A percentile compares a stretch with the other conserved stretches of the same genome.
These are phyloP conservation scores for Bonia amplexicaulis DNA, from an alignment of 176 grass and related monocot genomes.

Conservation along the genomic window DNA sequence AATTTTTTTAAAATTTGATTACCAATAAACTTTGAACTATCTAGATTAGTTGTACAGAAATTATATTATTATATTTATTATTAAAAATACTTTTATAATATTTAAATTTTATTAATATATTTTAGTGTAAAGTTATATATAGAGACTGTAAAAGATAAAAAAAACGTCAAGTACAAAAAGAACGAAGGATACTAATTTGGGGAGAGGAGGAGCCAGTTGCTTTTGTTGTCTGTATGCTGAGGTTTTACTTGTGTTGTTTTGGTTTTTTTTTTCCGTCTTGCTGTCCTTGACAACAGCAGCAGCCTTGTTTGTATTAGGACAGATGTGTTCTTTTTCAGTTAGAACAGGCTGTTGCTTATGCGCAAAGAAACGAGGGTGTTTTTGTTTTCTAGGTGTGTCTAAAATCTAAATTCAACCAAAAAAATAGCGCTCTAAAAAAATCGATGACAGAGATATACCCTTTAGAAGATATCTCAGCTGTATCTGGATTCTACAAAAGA, in stretches of 20 bases:
- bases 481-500: no score
- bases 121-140: no score
- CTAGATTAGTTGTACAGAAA: no score
- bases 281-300: slow-evolving; percentile 10
- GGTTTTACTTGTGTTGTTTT: background rate
- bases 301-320: background rate
- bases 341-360: slow-evolving; percentile 2
- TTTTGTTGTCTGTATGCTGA: slow-evolving; percentile 15
- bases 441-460: rapidly evolving
- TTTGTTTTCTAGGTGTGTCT: background rate
- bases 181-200: no score
- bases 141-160: no score
- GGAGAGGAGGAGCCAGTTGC: background rate
- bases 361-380: background rate
- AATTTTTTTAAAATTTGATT: no score
- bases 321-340: background rate
- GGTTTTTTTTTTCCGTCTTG: background rate
- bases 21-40: no score
- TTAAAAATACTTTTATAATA: no score
- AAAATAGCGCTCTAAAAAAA: background rate
- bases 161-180: no score
- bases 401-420: background rate
- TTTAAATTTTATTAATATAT: no score
- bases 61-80: no score
- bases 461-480: background rate